phyloP scores from a whole-genome alignment of 2,329 filamentous ascomycete species.

The Alternaria burnsii region DNA sequence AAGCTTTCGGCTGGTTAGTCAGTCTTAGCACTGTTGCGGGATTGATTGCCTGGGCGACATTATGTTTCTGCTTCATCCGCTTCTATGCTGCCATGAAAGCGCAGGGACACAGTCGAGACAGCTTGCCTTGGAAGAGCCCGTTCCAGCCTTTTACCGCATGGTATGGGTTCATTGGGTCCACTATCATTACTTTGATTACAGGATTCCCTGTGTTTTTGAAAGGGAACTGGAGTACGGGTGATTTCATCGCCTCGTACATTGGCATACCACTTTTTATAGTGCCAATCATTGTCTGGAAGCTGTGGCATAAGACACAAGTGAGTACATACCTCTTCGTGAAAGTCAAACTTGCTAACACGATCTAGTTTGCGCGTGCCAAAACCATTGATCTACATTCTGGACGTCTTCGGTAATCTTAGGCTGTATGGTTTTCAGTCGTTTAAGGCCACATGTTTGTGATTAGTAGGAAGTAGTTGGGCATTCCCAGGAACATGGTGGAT shows the following conservation, averaged over 20 bases:
- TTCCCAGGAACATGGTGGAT: too few species aligned
- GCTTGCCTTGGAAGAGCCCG: conserved; percentile 71
- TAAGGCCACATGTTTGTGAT: fast-evolving
- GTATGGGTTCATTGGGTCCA: conserved; percentile 66
- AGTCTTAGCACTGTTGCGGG: conserved; percentile 75
- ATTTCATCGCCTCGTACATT: conserved; percentile 63
- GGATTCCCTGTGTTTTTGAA: conserved; percentile 79
- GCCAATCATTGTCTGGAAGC: conserved; percentile 29
- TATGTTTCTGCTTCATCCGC: conserved; percentile 72
- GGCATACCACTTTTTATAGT: conserved; percentile 37
- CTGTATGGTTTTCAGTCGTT: fast-evolving
- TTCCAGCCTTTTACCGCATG: conserved; percentile 76
- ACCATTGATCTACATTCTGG: not conserved
- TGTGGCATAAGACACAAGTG: conserved; percentile 17
- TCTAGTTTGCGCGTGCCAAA: not conserved
- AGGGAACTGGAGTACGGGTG: conserved; percentile 64
- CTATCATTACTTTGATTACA: conserved; percentile 73
- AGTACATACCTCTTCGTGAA: not conserved
- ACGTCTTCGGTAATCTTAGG: not conserved
- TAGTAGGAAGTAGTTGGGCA: not conserved
- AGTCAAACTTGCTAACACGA: not conserved
- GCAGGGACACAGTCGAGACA: conserved; percentile 65
- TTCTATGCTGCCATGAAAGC: conserved; percentile 72
- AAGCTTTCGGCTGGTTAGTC: conserved; percentile 67
- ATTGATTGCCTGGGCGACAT: conserved; percentile 50